These are phyloP conservation scores for Dendrobium catenatum DNA, from an alignment of 106 monocot species.

Conservation along the genomic window DNA sequence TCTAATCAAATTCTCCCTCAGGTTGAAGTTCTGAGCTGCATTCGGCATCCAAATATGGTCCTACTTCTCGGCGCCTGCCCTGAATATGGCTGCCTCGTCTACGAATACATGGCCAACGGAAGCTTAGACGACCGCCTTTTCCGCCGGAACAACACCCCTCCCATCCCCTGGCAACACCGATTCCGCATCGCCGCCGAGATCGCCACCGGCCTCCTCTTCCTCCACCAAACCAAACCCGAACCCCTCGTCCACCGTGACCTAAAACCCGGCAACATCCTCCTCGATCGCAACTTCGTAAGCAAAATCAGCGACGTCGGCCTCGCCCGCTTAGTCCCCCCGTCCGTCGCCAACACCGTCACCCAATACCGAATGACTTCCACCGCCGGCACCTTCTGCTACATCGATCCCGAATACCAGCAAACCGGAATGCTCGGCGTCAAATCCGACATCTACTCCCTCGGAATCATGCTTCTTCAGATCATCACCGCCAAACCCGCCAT, in stretches of 20 bases:
- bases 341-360: slow-evolving; percentile 20
- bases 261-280: slow-evolving; percentile 28
- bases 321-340: slow-evolving; percentile 24
- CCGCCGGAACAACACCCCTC: slow-evolving; percentile 11
- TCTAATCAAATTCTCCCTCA: background rate
- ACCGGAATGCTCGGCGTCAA: slow-evolving; percentile 27
- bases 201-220: slow-evolving; percentile 26
- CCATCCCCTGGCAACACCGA: slow-evolving; percentile 21
- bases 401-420: slow-evolving; percentile 18
- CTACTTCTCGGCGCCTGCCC: slow-evolving; percentile 33
- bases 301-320: slow-evolving; percentile 35
- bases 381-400: slow-evolving; percentile 30
- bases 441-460: slow-evolving; percentile 26
- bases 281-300: slow-evolving; percentile 21
- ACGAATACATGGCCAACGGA: slow-evolving; percentile 33
- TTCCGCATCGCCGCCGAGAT: slow-evolving; percentile 35
- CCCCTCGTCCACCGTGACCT: slow-evolving; percentile 32
- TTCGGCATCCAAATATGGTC: slow-evolving; percentile 39
- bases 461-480: slow-evolving; percentile 28
- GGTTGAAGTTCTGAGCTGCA: slow-evolving; percentile 68
- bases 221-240: slow-evolving; percentile 35
- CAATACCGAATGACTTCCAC: slow-evolving; percentile 26
- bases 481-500: slow-evolving; percentile 55
- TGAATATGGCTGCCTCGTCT: slow-evolving; percentile 30
- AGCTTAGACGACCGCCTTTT: slow-evolving; percentile 31